Evolutionary conservation across 2,329 filamentous ascomycete species (phyloP).

Genomic region (Aspergillus caelatus): DNA sequence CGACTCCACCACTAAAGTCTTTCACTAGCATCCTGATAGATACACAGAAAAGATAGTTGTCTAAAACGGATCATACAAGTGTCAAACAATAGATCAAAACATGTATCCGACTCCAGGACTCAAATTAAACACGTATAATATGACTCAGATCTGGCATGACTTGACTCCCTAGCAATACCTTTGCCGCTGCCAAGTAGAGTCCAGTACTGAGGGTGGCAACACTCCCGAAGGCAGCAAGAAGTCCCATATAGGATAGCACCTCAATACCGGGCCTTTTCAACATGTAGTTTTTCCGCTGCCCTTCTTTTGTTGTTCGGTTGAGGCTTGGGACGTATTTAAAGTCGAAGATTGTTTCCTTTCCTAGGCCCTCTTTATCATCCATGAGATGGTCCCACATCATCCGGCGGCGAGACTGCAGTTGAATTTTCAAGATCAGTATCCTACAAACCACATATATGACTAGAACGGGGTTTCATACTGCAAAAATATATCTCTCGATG

Average conservation of each 20-base stretch:
- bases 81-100: neutral
- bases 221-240: neutral
- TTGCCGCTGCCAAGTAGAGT: neutral
- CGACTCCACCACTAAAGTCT: too few species aligned
- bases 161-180: neutral
- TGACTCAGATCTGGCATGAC: neutral
- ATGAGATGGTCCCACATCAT: neutral
- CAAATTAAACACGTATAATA: neutral
- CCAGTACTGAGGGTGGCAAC: neutral
- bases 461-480: neutral
- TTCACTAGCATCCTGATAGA: too few species aligned
- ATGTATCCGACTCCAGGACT: fast-evolving
- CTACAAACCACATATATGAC: neutral
- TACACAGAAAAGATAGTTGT: too few species aligned
- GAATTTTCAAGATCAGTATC: neutral
- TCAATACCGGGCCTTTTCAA: neutral
- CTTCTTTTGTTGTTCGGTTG: neutral
- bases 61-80: too few species aligned
- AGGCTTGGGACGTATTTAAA: neutral
- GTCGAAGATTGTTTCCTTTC: neutral
- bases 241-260: neutral
- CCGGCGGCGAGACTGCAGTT: neutral
- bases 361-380: neutral
- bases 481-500: neutral
- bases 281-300: neutral